Evolutionary conservation across 768 basidiomycete genomes (phyloP).

Genomic region (Auricularia sp.): DNA sequence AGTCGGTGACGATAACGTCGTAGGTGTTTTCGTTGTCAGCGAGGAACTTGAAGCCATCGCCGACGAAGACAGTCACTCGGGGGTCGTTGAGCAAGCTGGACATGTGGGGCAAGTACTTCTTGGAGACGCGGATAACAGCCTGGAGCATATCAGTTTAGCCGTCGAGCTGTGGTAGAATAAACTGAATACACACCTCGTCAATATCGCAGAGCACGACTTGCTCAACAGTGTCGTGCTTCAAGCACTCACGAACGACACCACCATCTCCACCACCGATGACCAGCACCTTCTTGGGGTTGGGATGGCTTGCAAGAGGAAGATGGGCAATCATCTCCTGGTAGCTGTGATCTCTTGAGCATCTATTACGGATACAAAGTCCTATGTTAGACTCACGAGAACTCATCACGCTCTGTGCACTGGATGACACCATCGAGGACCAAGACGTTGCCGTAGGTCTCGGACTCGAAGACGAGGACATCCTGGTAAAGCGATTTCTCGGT

Average conservation of each 20-base stretch:
- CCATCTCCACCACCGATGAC: slow-evolving; percentile 99
- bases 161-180: neutral
- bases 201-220: slow-evolving; percentile 94
- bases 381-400: slow-evolving; percentile 72
- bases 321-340: slow-evolving; percentile 99
- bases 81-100: slow-evolving; percentile 67
- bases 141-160: slow-evolving; percentile 19
- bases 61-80: slow-evolving; percentile 75
- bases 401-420: slow-evolving; percentile 95
- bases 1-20: slow-evolving; percentile 98
- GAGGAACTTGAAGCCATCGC: slow-evolving; percentile 96
- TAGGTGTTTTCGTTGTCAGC: slow-evolving; percentile 76
- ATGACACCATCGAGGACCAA: slow-evolving; percentile 93
- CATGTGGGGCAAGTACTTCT: slow-evolving; percentile 91
- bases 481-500: slow-evolving; percentile 88
- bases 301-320: slow-evolving; percentile 90
- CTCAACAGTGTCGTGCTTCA: slow-evolving; percentile 88
- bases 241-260: slow-evolving; percentile 91
- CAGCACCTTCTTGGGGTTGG: slow-evolving; percentile 89
- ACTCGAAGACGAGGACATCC: slow-evolving; percentile 95
- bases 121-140: slow-evolving; percentile 93
- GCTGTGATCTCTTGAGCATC: slow-evolving; percentile 26
- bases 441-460: slow-evolving; percentile 94
- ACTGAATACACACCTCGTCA: slow-evolving; percentile 63
- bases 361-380: neutral